A percentile compares a stretch with the other conserved stretches of the same genome.
Evolutionary conservation across 108 stramenopile species (phyloP).

Genomic region (Nannochloropsis salina): DNA sequence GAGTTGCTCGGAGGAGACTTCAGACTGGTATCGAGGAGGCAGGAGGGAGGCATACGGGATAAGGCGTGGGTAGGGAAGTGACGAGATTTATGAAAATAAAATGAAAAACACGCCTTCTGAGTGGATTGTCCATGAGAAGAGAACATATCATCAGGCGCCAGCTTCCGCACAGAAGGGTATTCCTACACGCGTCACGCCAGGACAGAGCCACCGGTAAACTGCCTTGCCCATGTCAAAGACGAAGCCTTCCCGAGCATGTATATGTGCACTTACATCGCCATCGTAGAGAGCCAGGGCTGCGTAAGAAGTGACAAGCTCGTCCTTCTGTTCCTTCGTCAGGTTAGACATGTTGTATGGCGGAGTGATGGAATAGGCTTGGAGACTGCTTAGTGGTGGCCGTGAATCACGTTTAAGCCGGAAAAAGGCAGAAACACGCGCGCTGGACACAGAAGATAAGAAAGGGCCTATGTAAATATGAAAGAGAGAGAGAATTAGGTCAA

Average conservation of each 20-base stretch:
- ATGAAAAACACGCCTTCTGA: no score
- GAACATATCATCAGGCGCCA: no score
- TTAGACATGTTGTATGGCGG: constrained; percentile 30
- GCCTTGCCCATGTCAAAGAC: not conserved
- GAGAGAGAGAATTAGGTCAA: not conserved
- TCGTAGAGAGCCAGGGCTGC: constrained; percentile 88
- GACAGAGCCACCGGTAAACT: not conserved
- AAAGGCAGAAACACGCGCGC: constrained; percentile 4
- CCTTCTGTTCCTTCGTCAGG: constrained; percentile 78
- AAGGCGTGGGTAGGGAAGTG: not conserved
- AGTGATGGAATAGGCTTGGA: constrained; percentile 26
- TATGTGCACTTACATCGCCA: constrained; percentile 59
- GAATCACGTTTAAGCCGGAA: constrained; percentile 6
- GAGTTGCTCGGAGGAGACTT: constrained; percentile 80
- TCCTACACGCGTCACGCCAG: no score
- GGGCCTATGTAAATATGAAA: not conserved
- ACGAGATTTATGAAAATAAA: not conserved
- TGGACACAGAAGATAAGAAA: not conserved
- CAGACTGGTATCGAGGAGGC: constrained; percentile 54
- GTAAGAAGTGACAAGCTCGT: constrained; percentile 81
- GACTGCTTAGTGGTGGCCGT: not conserved
- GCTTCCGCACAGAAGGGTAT: no score
- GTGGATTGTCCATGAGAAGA: no score
- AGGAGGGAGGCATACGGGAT: not conserved
- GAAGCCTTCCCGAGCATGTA: not conserved